Evolutionary conservation across 768 basidiomycete species (phyloP), one percentile per base, ranked within the genome.

Genomic region (Gloeopeniophorella convolvens): DNA sequence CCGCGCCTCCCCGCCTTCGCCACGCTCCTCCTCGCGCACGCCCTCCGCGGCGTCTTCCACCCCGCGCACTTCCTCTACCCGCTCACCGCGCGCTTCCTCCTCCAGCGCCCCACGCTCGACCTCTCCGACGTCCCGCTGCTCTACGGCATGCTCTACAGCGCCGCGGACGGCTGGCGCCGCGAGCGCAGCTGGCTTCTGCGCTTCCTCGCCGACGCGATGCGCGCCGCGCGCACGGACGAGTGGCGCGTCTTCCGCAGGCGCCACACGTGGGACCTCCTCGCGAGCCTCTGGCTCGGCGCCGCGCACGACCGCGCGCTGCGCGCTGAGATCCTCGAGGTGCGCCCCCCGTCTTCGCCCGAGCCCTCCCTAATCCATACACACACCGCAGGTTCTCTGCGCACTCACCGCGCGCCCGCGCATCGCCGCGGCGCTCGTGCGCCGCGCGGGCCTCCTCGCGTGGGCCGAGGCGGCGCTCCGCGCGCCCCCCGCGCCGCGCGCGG

Each of bases 21-120:
- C 4, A 83, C 89, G 2, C 78, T 97, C 15, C 77, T 95, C 58
- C 74, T 97, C 45, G 74, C 84, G 2, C 92, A 98, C 55, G 81
- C 89, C 2, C 68, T 96, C 4, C 76, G 85, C 24, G 82, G 80
- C 1, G 73, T 95, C 28, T 94, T 92, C 67, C 85, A 89, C 54
- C 93, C 95, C 0, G 83, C 88, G 2, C 83, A 85, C 43, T 89
- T 91, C 65, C 82, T 89, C 36, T 98, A 95, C 62, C 91, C 94
- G 0, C 69, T 85, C 13, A 87, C 85, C 0, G 82, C 89, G 1
- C 78, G 87, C 4, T 97, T 96, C 74, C 77, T 98, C 5, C 76
- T 98, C 0, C 93, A 96, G 65, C 80, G 95, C 1, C 84, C 91
- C 0, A 76, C 81, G 47, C 68, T 97, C 6, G 94, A 97, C 60